Percentiles rank a stretch among this genome's conserved stretches.
These are phyloP conservation scores for Sicyos baderoa DNA, from an alignment of 306 rosid species.

Conservation along the genomic window DNA sequence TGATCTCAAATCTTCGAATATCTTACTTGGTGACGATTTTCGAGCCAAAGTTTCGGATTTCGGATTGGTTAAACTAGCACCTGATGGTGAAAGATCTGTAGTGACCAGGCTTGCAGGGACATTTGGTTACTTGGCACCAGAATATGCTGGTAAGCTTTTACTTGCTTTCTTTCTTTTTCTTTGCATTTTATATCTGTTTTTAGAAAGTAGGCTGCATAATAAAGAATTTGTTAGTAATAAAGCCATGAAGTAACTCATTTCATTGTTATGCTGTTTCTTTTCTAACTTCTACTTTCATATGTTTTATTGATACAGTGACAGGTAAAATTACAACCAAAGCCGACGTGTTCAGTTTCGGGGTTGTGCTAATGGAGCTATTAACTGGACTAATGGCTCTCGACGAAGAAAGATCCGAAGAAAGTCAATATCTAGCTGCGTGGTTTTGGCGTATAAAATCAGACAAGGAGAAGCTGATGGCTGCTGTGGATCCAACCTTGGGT, in stretches of 20 bases:
- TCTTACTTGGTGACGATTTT: slow-evolving; percentile 79
- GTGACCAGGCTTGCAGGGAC: slow-evolving; percentile 94
- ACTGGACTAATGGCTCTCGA: slow-evolving; percentile 95
- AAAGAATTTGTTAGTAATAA: slow-evolving; percentile 1
- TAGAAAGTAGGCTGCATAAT: neutral
- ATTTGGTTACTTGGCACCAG: slow-evolving; percentile 96
- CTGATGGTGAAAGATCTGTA: slow-evolving; percentile 78
- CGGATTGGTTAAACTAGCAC: slow-evolving; percentile 96
- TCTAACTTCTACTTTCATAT: slow-evolving; percentile 28
- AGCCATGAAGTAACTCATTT: neutral
- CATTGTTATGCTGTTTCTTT: neutral
- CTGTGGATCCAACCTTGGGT: slow-evolving; percentile 63
- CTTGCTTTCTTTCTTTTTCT: neutral
- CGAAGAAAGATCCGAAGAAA: slow-evolving; percentile 78
- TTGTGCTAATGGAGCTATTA: slow-evolving; percentile 86
- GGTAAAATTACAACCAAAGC: slow-evolving; percentile 96
- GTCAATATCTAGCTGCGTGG: slow-evolving; percentile 91
- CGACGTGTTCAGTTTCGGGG: slow-evolving; percentile 98
- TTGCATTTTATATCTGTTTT: neutral
- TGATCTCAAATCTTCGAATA: slow-evolving; percentile 91
- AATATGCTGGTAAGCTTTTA: slow-evolving; percentile 72
- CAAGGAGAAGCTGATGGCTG: slow-evolving; percentile 67
- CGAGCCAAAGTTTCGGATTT: slow-evolving; percentile 90
- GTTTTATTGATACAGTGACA: slow-evolving; percentile 57
- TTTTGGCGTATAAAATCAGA: slow-evolving; percentile 92